A percentile compares a stretch with the other conserved stretches of the same genome.
phyloP scores from a whole-genome alignment of 441 rosid genomes.

The Brassica hybrid region DNA sequence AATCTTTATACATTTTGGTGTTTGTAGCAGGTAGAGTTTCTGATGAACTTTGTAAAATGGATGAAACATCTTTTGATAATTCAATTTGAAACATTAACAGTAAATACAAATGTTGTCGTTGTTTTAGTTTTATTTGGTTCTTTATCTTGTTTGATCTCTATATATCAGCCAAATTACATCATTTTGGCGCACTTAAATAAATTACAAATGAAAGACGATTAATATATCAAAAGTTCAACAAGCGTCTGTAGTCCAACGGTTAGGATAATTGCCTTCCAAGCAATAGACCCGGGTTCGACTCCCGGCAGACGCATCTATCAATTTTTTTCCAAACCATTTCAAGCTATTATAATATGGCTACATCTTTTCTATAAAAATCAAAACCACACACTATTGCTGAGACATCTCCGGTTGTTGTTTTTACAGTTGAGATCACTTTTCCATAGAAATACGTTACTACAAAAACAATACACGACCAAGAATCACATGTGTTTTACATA shows the following conservation, averaged over 20 bases:
- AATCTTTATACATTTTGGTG: background rate
- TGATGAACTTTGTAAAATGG: background rate
- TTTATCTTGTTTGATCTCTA: too few species aligned
- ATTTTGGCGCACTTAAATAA: too few species aligned
- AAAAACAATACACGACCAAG: background rate
- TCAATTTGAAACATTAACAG: constrained; percentile 19
- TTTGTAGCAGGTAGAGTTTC: constrained; percentile 9
- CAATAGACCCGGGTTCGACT: constrained; percentile 99
- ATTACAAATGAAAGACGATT: too few species aligned
- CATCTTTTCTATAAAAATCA: too few species aligned
- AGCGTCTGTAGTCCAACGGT: constrained; percentile 49
- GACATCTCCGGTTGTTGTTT: background rate
- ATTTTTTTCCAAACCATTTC: background rate
- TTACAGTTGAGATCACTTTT: background rate
- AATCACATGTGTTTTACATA: background rate
- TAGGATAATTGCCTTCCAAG: constrained; percentile 99
- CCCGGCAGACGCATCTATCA: constrained; percentile 78
- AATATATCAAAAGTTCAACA: background rate
- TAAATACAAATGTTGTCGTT: too few species aligned
- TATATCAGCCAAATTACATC: too few species aligned
- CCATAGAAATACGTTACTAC: background rate
- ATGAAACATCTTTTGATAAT: background rate
- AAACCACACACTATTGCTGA: too few species aligned
- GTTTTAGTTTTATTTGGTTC: too few species aligned
- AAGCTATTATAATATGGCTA: too few species aligned